Conservation (phyloP, 1,139 yeast species). For the Scheffersomyces quercinus region DNA sequence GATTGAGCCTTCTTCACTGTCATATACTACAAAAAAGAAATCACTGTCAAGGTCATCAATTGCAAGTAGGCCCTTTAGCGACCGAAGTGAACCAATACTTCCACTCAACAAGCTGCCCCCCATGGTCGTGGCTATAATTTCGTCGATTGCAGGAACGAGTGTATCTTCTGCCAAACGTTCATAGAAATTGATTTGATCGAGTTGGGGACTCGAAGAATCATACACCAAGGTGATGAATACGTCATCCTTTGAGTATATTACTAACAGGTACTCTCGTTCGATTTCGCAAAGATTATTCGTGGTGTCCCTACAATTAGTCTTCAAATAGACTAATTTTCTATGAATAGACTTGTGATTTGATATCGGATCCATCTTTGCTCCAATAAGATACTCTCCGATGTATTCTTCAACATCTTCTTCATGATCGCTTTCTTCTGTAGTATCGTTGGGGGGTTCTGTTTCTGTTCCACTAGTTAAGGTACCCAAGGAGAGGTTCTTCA, state of each 20-base stretch:
- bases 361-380: conserved; percentile 17
- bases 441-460: background rate
- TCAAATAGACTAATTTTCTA: conserved; percentile 31
- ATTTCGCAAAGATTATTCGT: conserved; percentile 5
- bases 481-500: conserved; percentile 10
- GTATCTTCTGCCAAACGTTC: conserved; percentile 15
- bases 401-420: conserved; percentile 19
- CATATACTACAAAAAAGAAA: conserved; percentile 41
- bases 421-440: conserved; percentile 4
- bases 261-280: conserved; percentile 33
- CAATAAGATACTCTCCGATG: conserved; percentile 29
- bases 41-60: conserved; percentile 28
- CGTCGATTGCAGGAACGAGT: conserved; percentile 26
- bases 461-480: background rate
- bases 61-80: conserved; percentile 20
- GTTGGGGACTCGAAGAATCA: conserved; percentile 26
- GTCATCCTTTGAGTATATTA: conserved; percentile 27
- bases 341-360: conserved; percentile 14
- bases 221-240: conserved; percentile 28
- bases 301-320: conserved; percentile 10
- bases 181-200: conserved; percentile 28
- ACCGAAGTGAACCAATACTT: conserved; percentile 34
- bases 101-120: conserved; percentile 23
- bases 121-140: conserved; percentile 16
- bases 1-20: conserved; percentile 23